Base-by-base conservation (phyloP, 129 eudicot genomes). In the Arctium minus region DNA sequence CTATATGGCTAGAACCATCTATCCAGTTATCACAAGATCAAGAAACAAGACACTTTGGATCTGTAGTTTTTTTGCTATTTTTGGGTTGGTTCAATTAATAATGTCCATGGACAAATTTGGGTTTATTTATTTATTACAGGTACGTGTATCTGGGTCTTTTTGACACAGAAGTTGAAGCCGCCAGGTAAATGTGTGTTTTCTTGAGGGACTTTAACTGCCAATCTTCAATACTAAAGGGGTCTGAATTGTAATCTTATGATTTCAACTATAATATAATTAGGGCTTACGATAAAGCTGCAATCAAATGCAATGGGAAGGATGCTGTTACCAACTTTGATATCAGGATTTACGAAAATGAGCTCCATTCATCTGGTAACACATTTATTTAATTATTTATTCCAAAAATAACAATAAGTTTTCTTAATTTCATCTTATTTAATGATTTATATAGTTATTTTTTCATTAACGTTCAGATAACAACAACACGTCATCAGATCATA, bases 161-260 rank as follows among this genome's bases (percentile, higher is more conserved):
- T 82, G 98, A 94, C 91, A 94, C 98, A 68, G 97, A 94, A 89
- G 84, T 94, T 85, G 97, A 94, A 90, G 98, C 98, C 70, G 97
- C 98, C 87, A 94, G 92, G 98, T 94, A 22, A 70, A 85, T 83
- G 67, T 69, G 77, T 87, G 30, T 46, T 70, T 53, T 76, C 75
- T 81, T 83, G 40, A 64, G 78, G 80, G 84, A 79, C 80, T 62
- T 40, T 65, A 22, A 31, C 76, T 35, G 72, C 76, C 79, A 71
- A 30, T 30, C 17, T 32, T 15, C 11, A n/a, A 72, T 83, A 83
- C 11, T 60, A 0, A 5, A 81, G 11, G 87, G 87, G 76, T 75
- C 36, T 73, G 17, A 35, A 3, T 42, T 67, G 50, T 33, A 72
- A 48, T 79, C 18, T 73, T 64, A 32, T 44, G 6, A 42, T 56